These are phyloP conservation scores for Blumeriella jaapii DNA, from an alignment of 2,329 filamentous ascomycete genomes.

Conservation along the genomic window DNA sequence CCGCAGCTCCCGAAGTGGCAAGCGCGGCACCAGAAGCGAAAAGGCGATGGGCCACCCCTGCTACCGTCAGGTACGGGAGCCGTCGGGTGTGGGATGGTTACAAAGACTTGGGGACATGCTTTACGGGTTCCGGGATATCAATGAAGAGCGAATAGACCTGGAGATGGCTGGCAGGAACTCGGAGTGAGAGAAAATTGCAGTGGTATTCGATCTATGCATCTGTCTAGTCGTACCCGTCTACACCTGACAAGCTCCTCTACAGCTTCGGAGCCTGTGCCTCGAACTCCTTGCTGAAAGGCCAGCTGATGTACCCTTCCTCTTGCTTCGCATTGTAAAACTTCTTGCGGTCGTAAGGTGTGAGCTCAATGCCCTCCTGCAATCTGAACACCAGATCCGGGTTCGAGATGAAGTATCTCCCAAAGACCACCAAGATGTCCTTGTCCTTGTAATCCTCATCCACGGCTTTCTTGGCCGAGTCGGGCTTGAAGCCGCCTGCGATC, in stretches of 20 bases:
- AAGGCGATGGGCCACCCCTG: too few relatives aligned
- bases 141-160: too few relatives aligned
- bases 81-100: too few relatives aligned
- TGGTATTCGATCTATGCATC: slow-evolving; percentile 5
- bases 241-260: too few relatives aligned
- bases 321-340: slow-evolving; percentile 28
- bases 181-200: too few relatives aligned
- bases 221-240: background rate
- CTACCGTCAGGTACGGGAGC: too few relatives aligned
- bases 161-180: too few relatives aligned
- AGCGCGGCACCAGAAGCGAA: too few relatives aligned
- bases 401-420: slow-evolving; percentile 34
- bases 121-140: too few relatives aligned
- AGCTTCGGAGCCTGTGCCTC: slow-evolving; percentile 14
- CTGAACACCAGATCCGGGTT: slow-evolving; percentile 36
- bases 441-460: slow-evolving; percentile 28
- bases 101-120: too few relatives aligned
- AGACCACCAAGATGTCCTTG: slow-evolving; percentile 31
- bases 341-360: slow-evolving; percentile 31
- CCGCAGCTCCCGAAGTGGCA: too few relatives aligned
- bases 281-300: slow-evolving; percentile 26
- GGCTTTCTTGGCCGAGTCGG: slow-evolving; percentile 30
- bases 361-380: slow-evolving; percentile 29
- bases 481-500: slow-evolving; percentile 36
- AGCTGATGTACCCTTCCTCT: slow-evolving; percentile 29